Percentiles rank a stretch among this genome's conserved stretches.
These are phyloP conservation scores for Mycena pura DNA, from an alignment of 768 basidiomycete species.

Conservation along the genomic window DNA sequence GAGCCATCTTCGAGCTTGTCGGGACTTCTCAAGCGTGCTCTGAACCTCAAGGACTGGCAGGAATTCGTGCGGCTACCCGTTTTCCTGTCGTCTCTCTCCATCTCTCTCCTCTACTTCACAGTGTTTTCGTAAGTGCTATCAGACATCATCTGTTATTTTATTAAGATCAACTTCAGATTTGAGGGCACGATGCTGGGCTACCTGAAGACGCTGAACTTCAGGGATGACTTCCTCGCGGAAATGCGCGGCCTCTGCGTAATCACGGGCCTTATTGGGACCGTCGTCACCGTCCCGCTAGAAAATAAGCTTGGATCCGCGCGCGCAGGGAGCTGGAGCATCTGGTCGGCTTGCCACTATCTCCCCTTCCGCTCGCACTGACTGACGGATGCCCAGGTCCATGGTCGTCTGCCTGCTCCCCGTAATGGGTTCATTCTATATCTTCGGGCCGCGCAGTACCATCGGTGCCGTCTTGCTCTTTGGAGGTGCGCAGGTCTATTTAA, in stretches of 20 bases:
- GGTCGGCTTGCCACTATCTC: slow-evolving; percentile 27
- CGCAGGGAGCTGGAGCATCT: slow-evolving; percentile 58
- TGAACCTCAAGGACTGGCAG: slow-evolving; percentile 40
- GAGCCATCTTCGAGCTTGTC: background rate
- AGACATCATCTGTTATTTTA: background rate
- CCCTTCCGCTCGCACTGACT: slow-evolving; percentile 20
- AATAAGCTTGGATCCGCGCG: slow-evolving; percentile 50
- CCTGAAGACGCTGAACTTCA: slow-evolving; percentile 52
- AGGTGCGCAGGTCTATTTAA: slow-evolving; percentile 31
- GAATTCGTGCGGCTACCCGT: slow-evolving; percentile 46
- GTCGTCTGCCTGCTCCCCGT: slow-evolving; percentile 53
- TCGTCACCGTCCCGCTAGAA: slow-evolving; percentile 50
- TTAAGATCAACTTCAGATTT: slow-evolving; percentile 37
- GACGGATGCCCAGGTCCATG: slow-evolving; percentile 52
- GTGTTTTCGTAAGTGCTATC: slow-evolving; percentile 40
- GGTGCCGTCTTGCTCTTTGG: slow-evolving; percentile 51
- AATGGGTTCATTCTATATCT: slow-evolving; percentile 44
- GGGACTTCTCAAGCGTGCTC: background rate
- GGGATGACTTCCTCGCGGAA: slow-evolving; percentile 55
- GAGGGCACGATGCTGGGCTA: slow-evolving; percentile 61
- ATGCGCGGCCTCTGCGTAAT: slow-evolving; percentile 55
- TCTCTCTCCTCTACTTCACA: slow-evolving; percentile 52
- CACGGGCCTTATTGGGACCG: slow-evolving; percentile 54
- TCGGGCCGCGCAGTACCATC: slow-evolving; percentile 27
- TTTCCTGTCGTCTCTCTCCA: slow-evolving; percentile 49